These are phyloP conservation scores for Cytospora piceicola DNA, from an alignment of 2,329 filamentous ascomycete genomes.

Conservation along the genomic window DNA sequence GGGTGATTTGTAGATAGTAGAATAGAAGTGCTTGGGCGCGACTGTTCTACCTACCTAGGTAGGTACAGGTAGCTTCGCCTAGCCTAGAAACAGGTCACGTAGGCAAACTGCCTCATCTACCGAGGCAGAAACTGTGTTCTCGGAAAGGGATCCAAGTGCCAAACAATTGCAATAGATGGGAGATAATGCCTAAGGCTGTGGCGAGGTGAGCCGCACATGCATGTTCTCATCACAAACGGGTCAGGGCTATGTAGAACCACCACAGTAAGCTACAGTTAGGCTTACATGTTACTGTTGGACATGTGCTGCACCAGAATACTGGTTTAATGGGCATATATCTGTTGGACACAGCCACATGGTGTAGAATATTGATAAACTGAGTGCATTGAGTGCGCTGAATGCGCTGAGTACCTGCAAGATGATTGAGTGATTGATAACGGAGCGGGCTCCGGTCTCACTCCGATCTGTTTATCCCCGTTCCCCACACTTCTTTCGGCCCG, in stretches of 20 bases:
- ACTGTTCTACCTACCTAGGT: too few species aligned
- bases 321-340: background rate
- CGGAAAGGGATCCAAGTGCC: background rate
- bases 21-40: background rate
- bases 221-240: background rate
- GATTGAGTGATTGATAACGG: background rate
- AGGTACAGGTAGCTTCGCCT: background rate
- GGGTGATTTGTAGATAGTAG: background rate
- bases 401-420: too few species aligned
- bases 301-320: background rate
- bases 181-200: background rate
- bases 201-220: background rate
- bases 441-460: background rate
- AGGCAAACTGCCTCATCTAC: background rate
- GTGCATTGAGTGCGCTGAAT: background rate
- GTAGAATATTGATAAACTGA: background rate
- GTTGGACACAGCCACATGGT: background rate
- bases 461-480: background rate
- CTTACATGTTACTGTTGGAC: background rate
- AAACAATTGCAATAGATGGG: background rate
- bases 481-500: background rate
- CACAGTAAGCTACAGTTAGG: background rate
- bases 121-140: background rate
- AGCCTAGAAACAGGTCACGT: background rate
- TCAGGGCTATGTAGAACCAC: background rate